Base-by-base conservation (phyloP, 176 grass and related monocot genomes). In the Melocanna baccifera region DNA sequence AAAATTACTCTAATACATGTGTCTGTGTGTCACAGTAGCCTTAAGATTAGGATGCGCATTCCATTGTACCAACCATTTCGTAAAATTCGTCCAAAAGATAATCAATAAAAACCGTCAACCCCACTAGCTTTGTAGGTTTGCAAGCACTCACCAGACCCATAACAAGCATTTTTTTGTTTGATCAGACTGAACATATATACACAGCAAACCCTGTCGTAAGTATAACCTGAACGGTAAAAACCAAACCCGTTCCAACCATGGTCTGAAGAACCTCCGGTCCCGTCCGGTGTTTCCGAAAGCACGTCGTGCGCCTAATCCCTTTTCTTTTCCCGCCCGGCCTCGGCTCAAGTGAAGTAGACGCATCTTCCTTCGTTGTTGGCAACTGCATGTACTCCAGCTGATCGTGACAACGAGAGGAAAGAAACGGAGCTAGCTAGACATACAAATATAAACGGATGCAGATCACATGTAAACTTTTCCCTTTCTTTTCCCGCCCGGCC, bases 271-370 rank as follows among this genome's bases (percentile, higher is more conserved):
- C 22, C 43, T 34, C 25, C 6, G 19, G 6, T 72, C 1, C 19
- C n/a, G 18, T 46, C 62, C 15, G 62, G 23, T 30, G 67, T 62
- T 61, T 62, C 16, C 18, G 48, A 10, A 20, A 67, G 22, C 58
- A 66, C 70, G 79, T 41, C 64, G 48, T 19, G 22, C 62, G 16
- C 58, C 16, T n/a, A 36, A n/a, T 29, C 10, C 34, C 62, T 16
- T 82, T 61, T 19, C 25, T 73, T 40, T 50, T 20, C 37, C n/a
- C n/a, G n/a, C n/a, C n/a, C n/a, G n/a, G n/a, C n/a, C n/a, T n/a
- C 67, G 76, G 34, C 64, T 77, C 64, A 62, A 62, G 55, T 48
- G 68, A 73, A 64, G 83, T 28, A 46, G 19, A 73, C 23, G 74
- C 51, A 25, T 39, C 62, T 26, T 28, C 13, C 73, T 66, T 12